Evolutionary conservation across 78 protist genomes (phyloP).

Genomic region (Chrysochromulina parva): DNA sequence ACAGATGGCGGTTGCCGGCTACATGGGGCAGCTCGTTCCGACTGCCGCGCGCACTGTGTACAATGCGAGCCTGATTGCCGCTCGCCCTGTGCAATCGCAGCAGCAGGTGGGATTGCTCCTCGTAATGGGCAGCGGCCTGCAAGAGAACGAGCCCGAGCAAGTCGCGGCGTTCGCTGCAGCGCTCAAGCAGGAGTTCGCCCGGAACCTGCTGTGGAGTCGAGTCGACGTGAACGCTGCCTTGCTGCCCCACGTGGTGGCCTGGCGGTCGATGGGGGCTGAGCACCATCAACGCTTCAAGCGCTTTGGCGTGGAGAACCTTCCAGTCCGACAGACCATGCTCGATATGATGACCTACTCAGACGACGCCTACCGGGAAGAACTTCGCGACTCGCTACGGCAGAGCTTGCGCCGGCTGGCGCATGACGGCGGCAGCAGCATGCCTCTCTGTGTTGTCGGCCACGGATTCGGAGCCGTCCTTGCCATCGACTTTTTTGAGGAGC

Average conservation of each 20-base stretch:
- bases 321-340: no score
- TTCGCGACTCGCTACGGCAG: no score
- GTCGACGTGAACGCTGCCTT: background rate
- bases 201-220: background rate
- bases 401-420: no score
- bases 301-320: background rate
- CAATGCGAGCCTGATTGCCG: background rate
- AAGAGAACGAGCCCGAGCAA: background rate
- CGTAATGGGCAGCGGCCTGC: background rate
- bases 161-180: background rate
- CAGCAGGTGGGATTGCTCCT: background rate
- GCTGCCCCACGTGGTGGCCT: background rate
- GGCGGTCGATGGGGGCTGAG: background rate
- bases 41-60: background rate
- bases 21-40: background rate
- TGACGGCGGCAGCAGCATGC: no score
- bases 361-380: no score
- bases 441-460: no score
- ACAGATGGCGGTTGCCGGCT: background rate
- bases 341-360: no score
- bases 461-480: no score
- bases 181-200: background rate
- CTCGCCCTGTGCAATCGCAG: background rate
- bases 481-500: no score
- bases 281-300: background rate